Evolutionary conservation across 2,329 filamentous ascomycete genomes (phyloP), one percentile per base, ranked within the genome.

Genomic region (Coniochaeta prunicola): DNA sequence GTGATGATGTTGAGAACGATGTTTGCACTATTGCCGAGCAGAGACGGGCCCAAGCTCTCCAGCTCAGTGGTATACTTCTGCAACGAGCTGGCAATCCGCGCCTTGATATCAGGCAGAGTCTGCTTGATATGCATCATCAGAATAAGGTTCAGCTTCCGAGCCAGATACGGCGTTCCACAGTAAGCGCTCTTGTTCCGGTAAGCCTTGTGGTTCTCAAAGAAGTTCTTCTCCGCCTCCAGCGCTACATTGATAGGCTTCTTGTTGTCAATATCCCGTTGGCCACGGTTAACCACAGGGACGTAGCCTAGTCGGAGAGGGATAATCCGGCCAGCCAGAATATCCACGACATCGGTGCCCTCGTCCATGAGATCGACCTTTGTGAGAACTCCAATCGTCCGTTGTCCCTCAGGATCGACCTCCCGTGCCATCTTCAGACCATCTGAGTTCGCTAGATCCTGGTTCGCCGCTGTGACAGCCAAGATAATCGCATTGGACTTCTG

Each of bases 111-210:
- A 42, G 94, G 94, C 15, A 99, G 84, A 1, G 94, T 99, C 79
- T 99, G 93, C 78, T 99, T 99, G 80, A 99, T 99, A 80, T 99
- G 94, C 94, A 99, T 99, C 93, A 99, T 97, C 66, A 99, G 83
- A 70, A 99, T 97, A 69, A 99, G 81, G 76, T 99, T 99, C 61
- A 99, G 85, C 77, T 99, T 99, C 66, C 93, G 87, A 4, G 94
- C 94, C 61, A 99, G 81, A 71, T 99, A 99, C 4, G 94, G 94
- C 3, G 94, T 99, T 73, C 94, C 94, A 75, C 94, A 99, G 81
- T 99, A 99, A 6, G 92, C 90, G 71, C 91, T 92, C 86, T 99
- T 99, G 78, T 97, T 99, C 61, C 92, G 85, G 76, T 99, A 99
- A 34, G 94, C 93, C 78, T 96, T 96, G 83, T 99, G 94, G 74